Evolutionary conservation across 2,329 filamentous ascomycete genomes (phyloP).

Genomic region (Talaromyces atroroseus): DNA sequence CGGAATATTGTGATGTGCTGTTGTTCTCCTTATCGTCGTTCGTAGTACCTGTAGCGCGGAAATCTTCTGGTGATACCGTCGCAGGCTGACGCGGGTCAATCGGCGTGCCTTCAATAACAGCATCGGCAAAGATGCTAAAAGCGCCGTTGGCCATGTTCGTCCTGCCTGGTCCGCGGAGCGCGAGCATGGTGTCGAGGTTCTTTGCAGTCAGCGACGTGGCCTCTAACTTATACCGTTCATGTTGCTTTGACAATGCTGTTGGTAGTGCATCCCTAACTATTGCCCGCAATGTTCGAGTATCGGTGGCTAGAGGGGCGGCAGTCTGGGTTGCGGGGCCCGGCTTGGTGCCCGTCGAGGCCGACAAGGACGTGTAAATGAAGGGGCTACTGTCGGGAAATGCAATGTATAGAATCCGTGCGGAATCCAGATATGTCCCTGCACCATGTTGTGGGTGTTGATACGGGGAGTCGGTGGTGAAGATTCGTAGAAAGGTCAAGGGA

Average conservation of each 20-base stretch:
- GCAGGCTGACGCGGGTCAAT: constrained; percentile 42
- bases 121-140: constrained; percentile 72
- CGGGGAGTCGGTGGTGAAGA: constrained; percentile 74
- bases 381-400: constrained; percentile 78
- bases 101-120: constrained; percentile 47
- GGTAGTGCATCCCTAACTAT: constrained; percentile 74
- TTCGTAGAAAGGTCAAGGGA: constrained; percentile 67
- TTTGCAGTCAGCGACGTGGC: constrained; percentile 64
- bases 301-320: constrained; percentile 23
- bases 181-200: constrained; percentile 64
- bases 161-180: constrained; percentile 63
- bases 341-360: constrained; percentile 35
- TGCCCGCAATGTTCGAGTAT: constrained; percentile 60
- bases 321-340: constrained; percentile 15
- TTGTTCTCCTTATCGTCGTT: constrained; percentile 14
- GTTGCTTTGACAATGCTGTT: constrained; percentile 71
- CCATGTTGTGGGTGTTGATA: constrained; percentile 55
- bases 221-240: constrained; percentile 65
- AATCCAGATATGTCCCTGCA: constrained; percentile 46
- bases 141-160: constrained; percentile 69
- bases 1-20: not conserved
- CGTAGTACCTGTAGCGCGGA: constrained; percentile 23
- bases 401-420: constrained; percentile 68
- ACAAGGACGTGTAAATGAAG: constrained; percentile 61
- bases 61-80: constrained; percentile 28